Evolutionary conservation across 1,284 basidiomycete genomes (phyloP).

Genomic region (Peniophora sp.): DNA sequence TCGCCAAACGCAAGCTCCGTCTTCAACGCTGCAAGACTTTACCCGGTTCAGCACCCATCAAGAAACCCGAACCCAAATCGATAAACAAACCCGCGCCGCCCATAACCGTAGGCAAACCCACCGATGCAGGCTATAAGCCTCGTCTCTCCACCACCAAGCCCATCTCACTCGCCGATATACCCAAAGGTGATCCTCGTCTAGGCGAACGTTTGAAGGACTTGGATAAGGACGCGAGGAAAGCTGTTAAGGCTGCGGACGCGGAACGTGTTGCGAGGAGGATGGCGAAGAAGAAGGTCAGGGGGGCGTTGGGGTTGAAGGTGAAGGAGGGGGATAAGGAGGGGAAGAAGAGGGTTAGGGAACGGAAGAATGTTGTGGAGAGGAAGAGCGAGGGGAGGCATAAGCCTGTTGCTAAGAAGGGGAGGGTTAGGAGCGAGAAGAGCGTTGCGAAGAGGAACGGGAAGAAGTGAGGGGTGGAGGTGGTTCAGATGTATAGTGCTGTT

Average conservation of each 20-base stretch:
- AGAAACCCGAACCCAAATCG: conserved; percentile 12
- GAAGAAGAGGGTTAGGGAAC: conserved; percentile 32
- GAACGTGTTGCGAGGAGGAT: conserved; percentile 76
- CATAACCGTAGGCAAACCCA: neutral
- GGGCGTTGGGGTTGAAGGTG: conserved; percentile 29
- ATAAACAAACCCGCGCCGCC: conserved; percentile 3
- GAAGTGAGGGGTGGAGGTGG: conserved; percentile 28
- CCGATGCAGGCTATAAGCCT: too few relatives aligned
- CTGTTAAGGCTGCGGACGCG: conserved; percentile 67
- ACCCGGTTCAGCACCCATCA: conserved; percentile 22
- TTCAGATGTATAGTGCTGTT: too few relatives aligned
- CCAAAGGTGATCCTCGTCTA: conserved; percentile 74
- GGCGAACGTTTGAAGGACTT: conserved; percentile 71
- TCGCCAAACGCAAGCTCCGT: conserved; percentile 84
- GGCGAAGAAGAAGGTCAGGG: conserved; percentile 79
- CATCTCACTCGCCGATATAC: conserved; percentile 24
- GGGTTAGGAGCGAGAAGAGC: conserved; percentile 52
- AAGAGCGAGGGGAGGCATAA: conserved; percentile 15
- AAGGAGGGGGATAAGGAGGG: conserved; percentile 32
- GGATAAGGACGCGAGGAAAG: conserved; percentile 82
- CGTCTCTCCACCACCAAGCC: conserved; percentile 13
- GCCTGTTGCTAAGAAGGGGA: conserved; percentile 32
- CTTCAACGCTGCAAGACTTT: conserved; percentile 77
- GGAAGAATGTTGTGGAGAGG: conserved; percentile 39
- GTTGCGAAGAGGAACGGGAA: conserved; percentile 49